Evolutionary conservation across 495 filamentous ascomycete genomes (phyloP).

Genomic region (Aspergillus campestris): DNA sequence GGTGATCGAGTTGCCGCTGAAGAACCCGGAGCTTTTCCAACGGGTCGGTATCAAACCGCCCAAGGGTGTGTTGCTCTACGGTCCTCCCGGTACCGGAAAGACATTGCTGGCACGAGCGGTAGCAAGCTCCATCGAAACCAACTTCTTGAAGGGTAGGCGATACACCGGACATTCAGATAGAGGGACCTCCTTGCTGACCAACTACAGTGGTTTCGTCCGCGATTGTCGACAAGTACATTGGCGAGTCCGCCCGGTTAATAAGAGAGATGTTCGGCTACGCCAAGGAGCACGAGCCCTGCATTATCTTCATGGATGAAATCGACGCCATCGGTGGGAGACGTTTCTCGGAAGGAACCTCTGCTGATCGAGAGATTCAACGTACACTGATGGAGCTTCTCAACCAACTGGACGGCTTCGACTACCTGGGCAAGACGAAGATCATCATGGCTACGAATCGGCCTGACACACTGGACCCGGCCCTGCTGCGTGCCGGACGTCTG

Average conservation of each 20-base stretch:
- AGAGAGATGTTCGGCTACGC: constrained; percentile 99
- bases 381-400: constrained; percentile 99
- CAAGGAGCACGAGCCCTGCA: constrained; percentile 98
- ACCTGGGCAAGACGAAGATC: constrained; percentile 98
- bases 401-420: constrained; percentile 98
- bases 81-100: constrained; percentile 97
- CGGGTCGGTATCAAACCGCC: constrained; percentile 98
- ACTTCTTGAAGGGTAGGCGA: constrained; percentile 85
- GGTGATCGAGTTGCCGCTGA: constrained; percentile 95
- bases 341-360: constrained; percentile 97
- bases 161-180: not conserved
- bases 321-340: constrained; percentile 96
- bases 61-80: constrained; percentile 95
- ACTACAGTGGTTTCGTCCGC: constrained; percentile 90
- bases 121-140: constrained; percentile 93
- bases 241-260: constrained; percentile 94
- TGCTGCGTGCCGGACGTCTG: constrained; percentile 86
- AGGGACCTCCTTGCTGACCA: constrained; percentile 14
- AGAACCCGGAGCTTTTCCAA: constrained; percentile 97
- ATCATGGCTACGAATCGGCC: constrained; percentile 99
- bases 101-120: constrained; percentile 92
- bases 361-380: constrained; percentile 97
- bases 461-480: constrained; percentile 92
- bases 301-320: constrained; percentile 99
- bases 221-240: constrained; percentile 99